Percentiles rank a stretch among this genome's conserved stretches.
These are phyloP conservation scores for Malus sieversii DNA, from an alignment of 306 rosid species.

Conservation along the genomic window DNA sequence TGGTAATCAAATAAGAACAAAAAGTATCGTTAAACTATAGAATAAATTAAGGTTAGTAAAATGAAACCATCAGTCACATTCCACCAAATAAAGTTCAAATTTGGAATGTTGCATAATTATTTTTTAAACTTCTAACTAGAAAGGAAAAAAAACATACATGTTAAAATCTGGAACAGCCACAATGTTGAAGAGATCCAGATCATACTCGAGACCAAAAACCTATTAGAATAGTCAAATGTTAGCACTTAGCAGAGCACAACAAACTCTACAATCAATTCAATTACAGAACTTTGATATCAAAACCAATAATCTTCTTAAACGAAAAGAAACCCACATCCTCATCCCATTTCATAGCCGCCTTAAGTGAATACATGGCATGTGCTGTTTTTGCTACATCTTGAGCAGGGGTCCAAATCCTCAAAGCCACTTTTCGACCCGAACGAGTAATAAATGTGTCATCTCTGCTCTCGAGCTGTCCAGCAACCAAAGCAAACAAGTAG, in stretches of 20 bases:
- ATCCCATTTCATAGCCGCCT: constrained; percentile 99
- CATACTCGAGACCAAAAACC: constrained; percentile 98
- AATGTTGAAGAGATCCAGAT: constrained; percentile 92
- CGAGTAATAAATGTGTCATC: constrained; percentile 64
- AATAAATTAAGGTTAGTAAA: not conserved
- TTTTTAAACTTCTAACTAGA: not conserved
- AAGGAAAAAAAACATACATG: constrained; percentile 44
- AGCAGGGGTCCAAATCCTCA: constrained; percentile 94
- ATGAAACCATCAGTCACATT: not conserved
- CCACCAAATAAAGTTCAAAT: not conserved
- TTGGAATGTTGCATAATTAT: not conserved
- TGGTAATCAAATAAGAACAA: constrained; percentile 34
- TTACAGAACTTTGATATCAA: constrained; percentile 3
- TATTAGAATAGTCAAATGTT: constrained; percentile 29
- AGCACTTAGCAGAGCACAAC: constrained; percentile 12
- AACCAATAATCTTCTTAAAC: constrained; percentile 10
- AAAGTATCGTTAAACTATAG: not conserved
- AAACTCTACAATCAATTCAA: constrained; percentile 16
- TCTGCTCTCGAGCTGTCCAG: constrained; percentile 86
- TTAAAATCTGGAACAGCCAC: constrained; percentile 99
- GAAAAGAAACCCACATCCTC: constrained; percentile 67
- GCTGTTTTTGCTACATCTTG: constrained; percentile 80
- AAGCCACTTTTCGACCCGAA: constrained; percentile 73
- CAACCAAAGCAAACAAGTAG: constrained; percentile 98
- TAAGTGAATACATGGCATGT: constrained; percentile 91